Evolutionary conservation across 345 rosid genomes (phyloP), one percentile per base, ranked within the genome.

Genomic region (Erysimum cheiranthoides): DNA sequence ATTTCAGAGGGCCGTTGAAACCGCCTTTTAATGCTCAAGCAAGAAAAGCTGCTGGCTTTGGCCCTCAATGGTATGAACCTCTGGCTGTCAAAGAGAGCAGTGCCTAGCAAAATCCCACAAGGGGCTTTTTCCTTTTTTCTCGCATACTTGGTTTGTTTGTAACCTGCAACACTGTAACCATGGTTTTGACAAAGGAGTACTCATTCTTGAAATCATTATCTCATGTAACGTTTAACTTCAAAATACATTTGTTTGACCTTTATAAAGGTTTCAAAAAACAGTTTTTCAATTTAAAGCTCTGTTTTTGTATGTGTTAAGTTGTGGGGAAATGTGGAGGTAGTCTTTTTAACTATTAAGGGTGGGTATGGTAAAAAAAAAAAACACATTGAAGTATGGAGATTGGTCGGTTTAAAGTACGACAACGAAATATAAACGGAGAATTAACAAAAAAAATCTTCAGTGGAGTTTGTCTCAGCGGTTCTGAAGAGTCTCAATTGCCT

Each of bases 1-100:
- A 90, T 84, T 93, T 93, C 74, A 87, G 96, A 76, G 98, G 97
- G 27, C 96, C 95, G n/a, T 75, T 91, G 82, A 94, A 94, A 82
- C 98, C 95, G 2, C 96, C 97, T n/a, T 91, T 91, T 53, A 91
- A 94, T 18, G 92, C 80, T 31, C 83, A 84, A 73, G 97, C 97
- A n/a, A 90, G 97, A 73, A 85, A 85, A 78, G 90, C 97, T 77
- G 97, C 98, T 16, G 97, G 97, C 5, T 94, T 94, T 74, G 96
- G 81, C 5, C 89, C 89, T 81, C 85, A 70, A 17, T 91, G 97
- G 97, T 91, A 90, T 57, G 93, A 90, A 73, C 97, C 98, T 35
- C 97, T 93, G 40, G 90, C 96, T 14, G 60, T 78, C 76, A 88
- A 88, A 81, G 89, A 78, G 39, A 73, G 30, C 52, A 42, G 10